These are phyloP conservation scores for Gryganskiella cystojenkinii DNA, from an alignment of 192 early-diverging fungal genomes.

Conservation along the genomic window DNA sequence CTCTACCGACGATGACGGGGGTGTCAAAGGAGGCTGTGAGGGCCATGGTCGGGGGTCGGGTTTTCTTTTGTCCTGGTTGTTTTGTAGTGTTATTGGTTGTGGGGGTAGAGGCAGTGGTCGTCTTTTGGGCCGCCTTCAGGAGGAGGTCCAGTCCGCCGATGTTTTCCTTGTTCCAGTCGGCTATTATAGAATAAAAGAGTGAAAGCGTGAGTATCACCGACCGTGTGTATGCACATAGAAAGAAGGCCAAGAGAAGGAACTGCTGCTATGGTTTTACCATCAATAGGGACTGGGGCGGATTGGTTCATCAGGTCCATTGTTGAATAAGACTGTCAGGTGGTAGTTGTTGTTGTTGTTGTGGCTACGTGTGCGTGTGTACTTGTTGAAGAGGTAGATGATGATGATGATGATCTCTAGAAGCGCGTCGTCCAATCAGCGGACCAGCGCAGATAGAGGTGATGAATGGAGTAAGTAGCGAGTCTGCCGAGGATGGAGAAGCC, in stretches of 20 bases:
- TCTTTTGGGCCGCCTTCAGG: slow-evolving; percentile 32
- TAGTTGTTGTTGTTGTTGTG: not conserved
- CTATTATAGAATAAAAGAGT: no score
- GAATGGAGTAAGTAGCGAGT: not conserved
- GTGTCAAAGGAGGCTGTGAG: slow-evolving; percentile 34
- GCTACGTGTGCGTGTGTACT: not conserved
- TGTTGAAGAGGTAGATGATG: not conserved
- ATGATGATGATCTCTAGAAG: not conserved
- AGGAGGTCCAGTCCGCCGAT: slow-evolving; percentile 38
- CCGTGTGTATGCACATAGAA: no score
- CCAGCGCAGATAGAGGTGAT: not conserved
- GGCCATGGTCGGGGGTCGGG: slow-evolving; percentile 22
- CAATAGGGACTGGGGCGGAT: not conserved
- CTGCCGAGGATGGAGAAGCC: no score
- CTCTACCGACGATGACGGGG: slow-evolving; percentile 58
- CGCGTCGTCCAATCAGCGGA: no score
- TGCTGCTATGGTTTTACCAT: not conserved
- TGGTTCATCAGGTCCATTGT: no score
- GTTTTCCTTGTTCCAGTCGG: slow-evolving; percentile 13
- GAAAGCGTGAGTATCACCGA: no score
- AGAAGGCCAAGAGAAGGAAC: no score
- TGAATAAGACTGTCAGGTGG: not conserved
- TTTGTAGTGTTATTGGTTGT: not conserved
- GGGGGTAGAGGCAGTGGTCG: not conserved
- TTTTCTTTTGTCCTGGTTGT: slow-evolving; percentile 11